Evolutionary conservation across 768 basidiomycete genomes (phyloP).

Genomic region (Tulasnella sp.): DNA sequence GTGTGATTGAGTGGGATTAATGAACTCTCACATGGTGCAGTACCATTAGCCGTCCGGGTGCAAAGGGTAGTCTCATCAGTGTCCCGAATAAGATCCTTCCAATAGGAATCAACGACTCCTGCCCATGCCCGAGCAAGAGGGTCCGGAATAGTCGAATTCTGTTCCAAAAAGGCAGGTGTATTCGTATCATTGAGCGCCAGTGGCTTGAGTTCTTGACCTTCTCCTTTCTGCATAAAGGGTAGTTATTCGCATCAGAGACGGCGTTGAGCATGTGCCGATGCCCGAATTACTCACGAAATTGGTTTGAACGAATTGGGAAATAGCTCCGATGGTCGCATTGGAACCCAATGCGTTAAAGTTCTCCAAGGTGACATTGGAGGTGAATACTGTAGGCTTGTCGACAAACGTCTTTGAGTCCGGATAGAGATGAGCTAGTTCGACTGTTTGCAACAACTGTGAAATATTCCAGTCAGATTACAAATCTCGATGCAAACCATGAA

Average conservation of each 20-base stretch:
- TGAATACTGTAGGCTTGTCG: slow-evolving; percentile 71
- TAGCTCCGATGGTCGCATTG: slow-evolving; percentile 45
- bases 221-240: slow-evolving; percentile 36
- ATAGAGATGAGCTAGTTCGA: slow-evolving; percentile 64
- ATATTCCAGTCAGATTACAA: background rate
- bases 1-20: slow-evolving; percentile 85
- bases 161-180: slow-evolving; percentile 45
- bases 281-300: slow-evolving; percentile 45
- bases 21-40: slow-evolving; percentile 62
- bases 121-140: slow-evolving; percentile 58
- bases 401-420: slow-evolving; percentile 79
- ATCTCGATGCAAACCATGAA: slow-evolving; percentile 11
- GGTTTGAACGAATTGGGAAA: slow-evolving; percentile 55
- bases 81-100: slow-evolving; percentile 62
- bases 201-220: slow-evolving; percentile 70
- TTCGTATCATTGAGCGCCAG: slow-evolving; percentile 45
- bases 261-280: too few species aligned
- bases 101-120: slow-evolving; percentile 71
- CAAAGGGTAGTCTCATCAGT: slow-evolving; percentile 65
- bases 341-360: slow-evolving; percentile 46
- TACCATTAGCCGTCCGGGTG: slow-evolving; percentile 29
- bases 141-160: slow-evolving; percentile 52
- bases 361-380: slow-evolving; percentile 48
- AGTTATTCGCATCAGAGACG: background rate
- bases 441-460: slow-evolving; percentile 62